A percentile compares a stretch with the other conserved stretches of the same genome.
phyloP scores from a whole-genome alignment of 768 basidiomycete genomes.

The Lyophyllum atratum region DNA sequence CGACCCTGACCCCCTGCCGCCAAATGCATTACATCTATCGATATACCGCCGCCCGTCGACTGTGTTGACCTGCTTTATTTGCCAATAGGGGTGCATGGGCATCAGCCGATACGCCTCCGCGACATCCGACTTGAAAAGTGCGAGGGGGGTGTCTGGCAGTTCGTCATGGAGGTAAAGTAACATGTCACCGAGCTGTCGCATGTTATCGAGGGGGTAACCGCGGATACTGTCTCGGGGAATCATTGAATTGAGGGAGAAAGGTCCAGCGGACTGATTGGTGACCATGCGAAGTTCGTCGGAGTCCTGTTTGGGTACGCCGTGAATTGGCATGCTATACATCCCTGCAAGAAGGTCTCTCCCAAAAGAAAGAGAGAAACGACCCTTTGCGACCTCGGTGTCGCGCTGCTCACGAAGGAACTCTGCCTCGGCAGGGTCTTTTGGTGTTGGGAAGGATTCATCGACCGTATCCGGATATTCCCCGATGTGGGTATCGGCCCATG shows the following conservation, averaged over 20 bases:
- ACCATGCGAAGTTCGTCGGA: constrained; percentile 35
- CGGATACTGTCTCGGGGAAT: neutral
- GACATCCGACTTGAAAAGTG: constrained; percentile 37
- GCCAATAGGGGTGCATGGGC: constrained; percentile 40
- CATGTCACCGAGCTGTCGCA: neutral
- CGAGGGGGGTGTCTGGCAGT: neutral
- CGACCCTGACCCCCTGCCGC: constrained; percentile 12
- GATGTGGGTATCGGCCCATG: constrained; percentile 22
- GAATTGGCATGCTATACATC: constrained; percentile 35
- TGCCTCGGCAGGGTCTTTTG: constrained; percentile 6
- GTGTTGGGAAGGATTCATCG: constrained; percentile 12
- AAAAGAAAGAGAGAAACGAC: constrained; percentile 24
- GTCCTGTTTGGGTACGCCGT: constrained; percentile 32
- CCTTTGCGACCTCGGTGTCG: constrained; percentile 14
- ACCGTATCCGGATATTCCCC: constrained; percentile 10
- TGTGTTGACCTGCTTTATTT: constrained; percentile 37
- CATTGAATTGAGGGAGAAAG: neutral
- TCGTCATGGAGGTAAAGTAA: neutral
- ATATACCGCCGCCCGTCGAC: constrained; percentile 24
- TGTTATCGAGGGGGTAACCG: neutral
- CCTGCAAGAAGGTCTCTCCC: constrained; percentile 26
- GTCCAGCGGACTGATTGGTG: constrained; percentile 32
- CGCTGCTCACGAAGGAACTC: constrained; percentile 20
- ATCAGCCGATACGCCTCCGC: too few relatives aligned
- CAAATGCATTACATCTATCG: constrained; percentile 27